These are phyloP conservation scores for Botrytis paeoniae DNA, from an alignment of 2,329 filamentous ascomycete species.

Conservation along the genomic window DNA sequence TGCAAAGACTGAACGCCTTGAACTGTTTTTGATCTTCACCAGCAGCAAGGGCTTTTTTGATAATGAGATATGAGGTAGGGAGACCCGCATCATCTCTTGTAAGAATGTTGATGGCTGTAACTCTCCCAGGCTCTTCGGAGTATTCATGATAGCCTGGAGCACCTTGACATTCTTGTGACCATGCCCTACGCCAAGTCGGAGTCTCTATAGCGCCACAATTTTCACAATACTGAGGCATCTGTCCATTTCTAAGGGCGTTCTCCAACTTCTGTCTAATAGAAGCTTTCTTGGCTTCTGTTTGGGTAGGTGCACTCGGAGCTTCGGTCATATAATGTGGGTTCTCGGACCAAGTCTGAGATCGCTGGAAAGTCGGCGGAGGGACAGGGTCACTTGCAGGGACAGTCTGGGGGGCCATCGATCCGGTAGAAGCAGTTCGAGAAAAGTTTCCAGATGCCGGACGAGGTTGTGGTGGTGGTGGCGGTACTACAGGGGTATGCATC, in stretches of 20 bases:
- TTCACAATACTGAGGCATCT: conserved; percentile 82
- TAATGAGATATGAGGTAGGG: conserved; percentile 66
- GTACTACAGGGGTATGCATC: conserved; percentile 1
- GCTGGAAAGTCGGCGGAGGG: conserved; percentile 43
- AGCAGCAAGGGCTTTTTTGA: conserved; percentile 68
- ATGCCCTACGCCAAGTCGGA: conserved; percentile 92
- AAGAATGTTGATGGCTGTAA: conserved; percentile 70
- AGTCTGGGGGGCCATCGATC: conserved; percentile 37
- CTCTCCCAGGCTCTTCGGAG: conserved; percentile 67
- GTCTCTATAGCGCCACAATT: conserved; percentile 97
- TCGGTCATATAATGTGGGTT: conserved; percentile 45
- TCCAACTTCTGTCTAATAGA: conserved; percentile 53
- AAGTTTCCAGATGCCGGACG: conserved; percentile 43
- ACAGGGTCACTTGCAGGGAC: conserved; percentile 52
- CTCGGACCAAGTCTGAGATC: conserved; percentile 46
- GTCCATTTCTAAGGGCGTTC: conserved; percentile 68
- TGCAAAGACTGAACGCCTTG: conserved; percentile 77
- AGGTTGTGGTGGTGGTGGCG: conserved; percentile 37
- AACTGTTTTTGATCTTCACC: conserved; percentile 65
- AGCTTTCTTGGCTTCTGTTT: conserved; percentile 32
- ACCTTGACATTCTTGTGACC: conserved; percentile 71
- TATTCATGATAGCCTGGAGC: conserved; percentile 67
- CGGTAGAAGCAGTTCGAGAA: conserved; percentile 35
- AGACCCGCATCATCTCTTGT: conserved; percentile 61
- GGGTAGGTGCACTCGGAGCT: conserved; percentile 14